These are phyloP conservation scores for Cylindrotheca fusiformis DNA, from an alignment of 108 stramenopile genomes.

Conservation along the genomic window DNA sequence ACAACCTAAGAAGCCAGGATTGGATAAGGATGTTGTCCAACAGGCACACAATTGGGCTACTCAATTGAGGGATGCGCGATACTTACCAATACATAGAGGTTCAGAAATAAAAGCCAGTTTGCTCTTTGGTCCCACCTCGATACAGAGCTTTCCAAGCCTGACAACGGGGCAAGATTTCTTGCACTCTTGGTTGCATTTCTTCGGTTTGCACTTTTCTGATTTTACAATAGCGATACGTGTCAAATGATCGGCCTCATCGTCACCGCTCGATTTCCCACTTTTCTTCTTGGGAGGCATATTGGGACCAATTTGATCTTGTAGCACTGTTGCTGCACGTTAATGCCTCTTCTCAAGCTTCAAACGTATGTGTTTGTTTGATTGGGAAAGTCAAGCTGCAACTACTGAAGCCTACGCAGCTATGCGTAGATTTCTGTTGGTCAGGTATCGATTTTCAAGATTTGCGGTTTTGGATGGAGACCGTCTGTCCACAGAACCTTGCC, in stretches of 20 bases:
- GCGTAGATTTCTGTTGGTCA: too few relatives aligned
- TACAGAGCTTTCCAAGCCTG: constrained; percentile 94
- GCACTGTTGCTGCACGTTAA: too few relatives aligned
- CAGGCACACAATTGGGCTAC: neutral
- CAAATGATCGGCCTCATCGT: constrained; percentile 52
- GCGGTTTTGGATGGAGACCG: too few relatives aligned
- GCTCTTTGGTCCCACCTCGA: constrained; percentile 89
- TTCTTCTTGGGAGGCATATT: constrained; percentile 78
- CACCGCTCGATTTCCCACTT: constrained; percentile 6
- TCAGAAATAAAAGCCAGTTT: constrained; percentile 92
- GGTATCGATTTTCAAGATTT: too few relatives aligned
- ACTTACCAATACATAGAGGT: constrained; percentile 86
- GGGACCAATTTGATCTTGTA: neutral
- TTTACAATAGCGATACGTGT: constrained; percentile 96
- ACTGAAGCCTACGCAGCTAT: too few relatives aligned
- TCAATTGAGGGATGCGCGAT: neutral
- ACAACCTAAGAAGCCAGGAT: constrained; percentile 61
- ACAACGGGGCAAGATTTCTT: constrained; percentile 96
- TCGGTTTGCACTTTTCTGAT: constrained; percentile 94
- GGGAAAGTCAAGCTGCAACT: neutral
- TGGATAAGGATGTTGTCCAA: neutral
- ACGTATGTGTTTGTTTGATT: neutral
- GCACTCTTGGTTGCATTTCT: constrained; percentile 96
- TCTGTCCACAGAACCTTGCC: too few relatives aligned
- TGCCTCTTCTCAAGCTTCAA: too few relatives aligned